A percentile compares a stretch with the other conserved stretches of the same genome.
Evolutionary conservation across 1,139 yeast species (phyloP).

Genomic region (Yamadazyma mexicana): DNA sequence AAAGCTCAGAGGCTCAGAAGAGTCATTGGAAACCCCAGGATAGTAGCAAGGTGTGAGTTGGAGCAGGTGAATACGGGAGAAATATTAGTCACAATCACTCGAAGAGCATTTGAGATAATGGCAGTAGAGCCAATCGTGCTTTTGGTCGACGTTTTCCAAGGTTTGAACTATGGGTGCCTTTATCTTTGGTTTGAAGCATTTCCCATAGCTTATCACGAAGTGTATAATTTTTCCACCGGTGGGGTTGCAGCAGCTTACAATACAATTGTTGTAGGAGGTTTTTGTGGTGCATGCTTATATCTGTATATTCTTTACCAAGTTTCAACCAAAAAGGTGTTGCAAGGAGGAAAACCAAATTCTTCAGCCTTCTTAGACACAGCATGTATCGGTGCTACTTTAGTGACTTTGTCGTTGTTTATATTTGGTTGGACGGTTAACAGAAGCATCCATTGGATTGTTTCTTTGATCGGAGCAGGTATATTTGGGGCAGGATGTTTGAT

Average conservation of each 20-base stretch:
- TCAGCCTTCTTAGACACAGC: constrained; percentile 61
- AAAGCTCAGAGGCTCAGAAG: constrained; percentile 48
- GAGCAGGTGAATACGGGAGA: constrained; percentile 26
- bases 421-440: constrained; percentile 33
- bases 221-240: constrained; percentile 28
- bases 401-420: constrained; percentile 33
- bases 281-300: constrained; percentile 23
- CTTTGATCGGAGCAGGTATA: constrained; percentile 29
- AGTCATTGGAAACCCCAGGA: constrained; percentile 40
- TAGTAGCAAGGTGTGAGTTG: constrained; percentile 43
- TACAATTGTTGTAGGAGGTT: constrained; percentile 21
- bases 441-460: constrained; percentile 33
- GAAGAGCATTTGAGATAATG: constrained; percentile 32
- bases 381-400: constrained; percentile 26
- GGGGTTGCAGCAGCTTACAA: constrained; percentile 24
- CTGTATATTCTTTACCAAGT: constrained; percentile 17
- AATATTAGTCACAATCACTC: constrained; percentile 22
- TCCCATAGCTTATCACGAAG: constrained; percentile 27
- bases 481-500: constrained; percentile 30
- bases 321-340: constrained; percentile 27
- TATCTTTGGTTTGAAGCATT: constrained; percentile 36
- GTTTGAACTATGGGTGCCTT: constrained; percentile 28
- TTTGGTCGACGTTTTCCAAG: constrained; percentile 30
- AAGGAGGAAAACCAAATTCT: constrained; percentile 48
- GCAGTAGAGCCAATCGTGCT: constrained; percentile 33